These are phyloP conservation scores for Neolecta irregularis DNA, from an alignment of 1,139 yeast genomes.

Conservation along the genomic window DNA sequence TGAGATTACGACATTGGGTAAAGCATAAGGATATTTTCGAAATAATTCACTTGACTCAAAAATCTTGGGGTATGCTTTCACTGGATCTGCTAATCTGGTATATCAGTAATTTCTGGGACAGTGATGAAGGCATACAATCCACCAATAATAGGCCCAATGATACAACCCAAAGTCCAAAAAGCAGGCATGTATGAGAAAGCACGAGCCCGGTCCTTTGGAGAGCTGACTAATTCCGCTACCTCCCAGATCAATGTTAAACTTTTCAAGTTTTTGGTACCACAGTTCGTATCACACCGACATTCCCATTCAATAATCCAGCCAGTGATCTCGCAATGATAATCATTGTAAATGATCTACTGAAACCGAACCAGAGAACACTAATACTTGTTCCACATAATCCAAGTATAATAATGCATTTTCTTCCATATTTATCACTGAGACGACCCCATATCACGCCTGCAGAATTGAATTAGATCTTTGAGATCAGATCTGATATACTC, in stretches of 20 bases:
- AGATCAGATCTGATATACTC: too few relatives aligned
- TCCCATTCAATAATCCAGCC: constrained; percentile 46
- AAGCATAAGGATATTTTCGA: constrained; percentile 38
- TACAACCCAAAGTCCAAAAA: constrained; percentile 42
- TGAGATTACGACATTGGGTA: constrained; percentile 44
- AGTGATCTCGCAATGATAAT: constrained; percentile 39
- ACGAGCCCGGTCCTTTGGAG: constrained; percentile 42
- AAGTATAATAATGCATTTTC: constrained; percentile 38
- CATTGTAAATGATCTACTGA: constrained; percentile 34
- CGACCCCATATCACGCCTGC: constrained; percentile 47
- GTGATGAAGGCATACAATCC: too few relatives aligned
- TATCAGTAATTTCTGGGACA: too few relatives aligned
- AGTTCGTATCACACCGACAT: constrained; percentile 46
- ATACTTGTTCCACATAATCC: constrained; percentile 39
- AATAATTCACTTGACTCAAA: constrained; percentile 22
- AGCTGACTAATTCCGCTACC: constrained; percentile 44
- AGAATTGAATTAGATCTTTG: too few relatives aligned
- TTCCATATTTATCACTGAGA: constrained; percentile 39
- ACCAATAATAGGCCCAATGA: constrained; percentile 45
- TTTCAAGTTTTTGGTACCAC: too few relatives aligned
- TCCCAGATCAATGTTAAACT: too few relatives aligned
- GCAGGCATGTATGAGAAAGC: constrained; percentile 48
- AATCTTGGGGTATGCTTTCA: constrained; percentile 23
- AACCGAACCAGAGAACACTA: constrained; percentile 38
- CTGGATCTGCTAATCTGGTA: constrained; percentile 27